phyloP scores from a whole-genome alignment of 1,284 basidiomycete species.

The Sanguinoderma infundibulare region DNA sequence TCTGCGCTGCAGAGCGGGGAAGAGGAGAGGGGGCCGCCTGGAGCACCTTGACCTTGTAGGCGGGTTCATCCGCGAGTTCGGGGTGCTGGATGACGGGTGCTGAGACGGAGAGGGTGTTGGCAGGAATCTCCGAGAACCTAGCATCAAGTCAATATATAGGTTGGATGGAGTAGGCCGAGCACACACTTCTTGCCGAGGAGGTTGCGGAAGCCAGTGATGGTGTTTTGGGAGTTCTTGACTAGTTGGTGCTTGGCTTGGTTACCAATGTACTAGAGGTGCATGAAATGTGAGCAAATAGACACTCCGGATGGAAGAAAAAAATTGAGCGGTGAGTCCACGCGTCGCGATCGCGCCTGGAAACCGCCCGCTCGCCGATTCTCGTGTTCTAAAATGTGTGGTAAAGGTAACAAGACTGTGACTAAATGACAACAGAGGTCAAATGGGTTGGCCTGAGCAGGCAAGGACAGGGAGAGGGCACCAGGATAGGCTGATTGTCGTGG shows the following conservation, averaged over 20 bases:
- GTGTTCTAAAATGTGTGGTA: too few species aligned
- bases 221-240: constrained; percentile 94
- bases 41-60: constrained; percentile 87
- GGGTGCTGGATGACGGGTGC: constrained; percentile 80
- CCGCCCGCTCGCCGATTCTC: too few species aligned
- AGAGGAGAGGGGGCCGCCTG: constrained; percentile 72
- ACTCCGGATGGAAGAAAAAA: not conserved
- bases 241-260: constrained; percentile 96
- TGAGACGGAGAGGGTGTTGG: constrained; percentile 54
- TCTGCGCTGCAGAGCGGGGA: constrained; percentile 53
- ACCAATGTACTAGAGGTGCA: constrained; percentile 80
- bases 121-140: constrained; percentile 79
- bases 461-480: too few species aligned
- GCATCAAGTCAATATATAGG: not conserved
- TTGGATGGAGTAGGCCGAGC: not conserved
- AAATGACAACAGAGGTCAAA: too few species aligned
- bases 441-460: too few species aligned
- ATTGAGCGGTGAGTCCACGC: not conserved
- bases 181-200: constrained; percentile 89
- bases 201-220: constrained; percentile 93
- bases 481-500: too few species aligned
- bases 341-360: not conserved
- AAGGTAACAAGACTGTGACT: too few species aligned
- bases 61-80: constrained; percentile 73
- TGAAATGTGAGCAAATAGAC: not conserved